phyloP scores from a whole-genome alignment of 257 asterid species.

The Solanum neorickii region DNA sequence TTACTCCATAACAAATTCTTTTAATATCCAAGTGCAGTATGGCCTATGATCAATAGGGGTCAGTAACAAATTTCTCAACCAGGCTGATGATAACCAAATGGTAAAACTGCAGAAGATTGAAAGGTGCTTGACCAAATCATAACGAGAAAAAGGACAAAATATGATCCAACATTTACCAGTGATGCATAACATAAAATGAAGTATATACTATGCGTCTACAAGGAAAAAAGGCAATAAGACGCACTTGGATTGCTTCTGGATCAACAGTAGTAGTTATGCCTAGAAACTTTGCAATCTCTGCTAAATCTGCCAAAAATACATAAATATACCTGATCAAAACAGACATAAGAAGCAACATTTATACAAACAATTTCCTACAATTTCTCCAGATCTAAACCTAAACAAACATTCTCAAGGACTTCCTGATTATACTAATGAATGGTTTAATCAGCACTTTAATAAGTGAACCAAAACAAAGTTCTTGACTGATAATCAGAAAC shows the following conservation, averaged over 20 bases:
- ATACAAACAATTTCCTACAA: neutral
- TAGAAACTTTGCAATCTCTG: constrained; percentile 94
- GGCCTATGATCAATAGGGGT: neutral
- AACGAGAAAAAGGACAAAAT: neutral
- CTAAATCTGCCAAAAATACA: constrained; percentile 56
- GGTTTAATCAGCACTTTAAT: neutral
- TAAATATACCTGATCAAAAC: neutral
- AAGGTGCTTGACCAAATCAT: neutral
- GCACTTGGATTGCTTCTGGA: constrained; percentile 90
- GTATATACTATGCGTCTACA: neutral
- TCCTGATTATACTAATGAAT: neutral
- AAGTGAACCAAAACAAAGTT: neutral
- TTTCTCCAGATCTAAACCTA: neutral
- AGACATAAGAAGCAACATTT: neutral
- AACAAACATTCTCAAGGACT: neutral
- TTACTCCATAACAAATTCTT: neutral
- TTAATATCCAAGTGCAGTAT: neutral
- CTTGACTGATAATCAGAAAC: neutral
- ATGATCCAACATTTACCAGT: neutral
- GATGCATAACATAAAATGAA: neutral
- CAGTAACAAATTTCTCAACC: neutral
- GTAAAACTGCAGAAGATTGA: neutral
- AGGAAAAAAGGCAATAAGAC: constrained; percentile 10
- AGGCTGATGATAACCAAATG: neutral
- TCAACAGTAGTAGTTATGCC: constrained; percentile 84